These are phyloP conservation scores for Russula brevipes DNA, from an alignment of 768 basidiomycete species.

Conservation along the genomic window DNA sequence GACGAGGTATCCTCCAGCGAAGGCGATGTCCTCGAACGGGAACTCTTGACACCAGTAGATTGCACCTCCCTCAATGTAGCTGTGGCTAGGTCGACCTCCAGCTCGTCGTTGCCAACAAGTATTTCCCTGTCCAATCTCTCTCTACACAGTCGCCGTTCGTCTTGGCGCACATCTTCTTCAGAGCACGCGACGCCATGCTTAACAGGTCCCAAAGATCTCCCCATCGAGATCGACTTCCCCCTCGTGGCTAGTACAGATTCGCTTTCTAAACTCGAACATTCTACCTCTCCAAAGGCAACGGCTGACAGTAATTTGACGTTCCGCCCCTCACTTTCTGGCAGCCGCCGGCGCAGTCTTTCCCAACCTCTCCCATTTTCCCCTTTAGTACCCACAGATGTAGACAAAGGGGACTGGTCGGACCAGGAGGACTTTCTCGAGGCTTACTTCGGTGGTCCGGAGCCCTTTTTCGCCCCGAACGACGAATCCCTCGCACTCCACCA, in stretches of 20 bases:
- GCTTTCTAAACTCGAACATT: not conserved
- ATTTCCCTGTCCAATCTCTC: conserved; percentile 27
- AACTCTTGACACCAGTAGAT: conserved; percentile 10
- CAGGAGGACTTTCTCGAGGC: conserved; percentile 38
- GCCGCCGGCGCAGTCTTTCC: conserved; percentile 15
- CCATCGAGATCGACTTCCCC: conserved; percentile 23
- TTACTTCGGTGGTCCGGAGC: conserved; percentile 38
- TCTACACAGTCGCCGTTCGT: conserved; percentile 27
- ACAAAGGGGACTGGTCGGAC: conserved; percentile 28
- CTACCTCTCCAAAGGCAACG: not conserved
- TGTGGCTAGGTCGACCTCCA: conserved; percentile 1
- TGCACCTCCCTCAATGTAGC: conserved; percentile 2
- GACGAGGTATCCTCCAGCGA: conserved; percentile 15
- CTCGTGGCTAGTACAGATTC: not conserved
- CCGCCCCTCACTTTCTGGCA: not conserved
- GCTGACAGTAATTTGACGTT: not conserved
- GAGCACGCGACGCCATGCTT: conserved; percentile 22
- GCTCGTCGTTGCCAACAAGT: conserved; percentile 27
- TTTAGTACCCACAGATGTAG: conserved; percentile 25
- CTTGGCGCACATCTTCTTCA: conserved; percentile 27
- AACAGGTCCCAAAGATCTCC: conserved; percentile 14
- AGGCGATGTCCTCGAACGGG: conserved; percentile 12
- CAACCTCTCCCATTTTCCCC: conserved; percentile 22
- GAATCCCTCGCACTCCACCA: not conserved
- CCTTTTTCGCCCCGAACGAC: not conserved